phyloP scores from a whole-genome alignment of 345 rosid genomes.

The Orychophragmus violaceus region DNA sequence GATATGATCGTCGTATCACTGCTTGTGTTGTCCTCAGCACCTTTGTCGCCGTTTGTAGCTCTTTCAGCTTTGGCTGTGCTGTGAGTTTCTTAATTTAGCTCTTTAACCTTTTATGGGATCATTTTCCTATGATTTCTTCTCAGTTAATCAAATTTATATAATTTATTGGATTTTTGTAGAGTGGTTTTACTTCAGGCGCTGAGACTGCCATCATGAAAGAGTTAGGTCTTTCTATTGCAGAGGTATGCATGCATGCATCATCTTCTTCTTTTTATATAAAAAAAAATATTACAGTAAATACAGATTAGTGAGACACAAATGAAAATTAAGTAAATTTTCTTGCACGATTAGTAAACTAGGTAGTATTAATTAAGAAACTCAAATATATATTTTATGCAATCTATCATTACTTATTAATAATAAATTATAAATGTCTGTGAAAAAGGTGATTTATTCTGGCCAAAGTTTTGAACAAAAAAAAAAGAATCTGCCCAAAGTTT shows the following conservation, averaged over 20 bases:
- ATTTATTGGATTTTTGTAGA: slow-evolving; percentile 23
- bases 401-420: no score
- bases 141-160: background rate
- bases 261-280: no score
- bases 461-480: no score
- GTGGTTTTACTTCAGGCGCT: slow-evolving; percentile 54
- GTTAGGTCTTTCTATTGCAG: slow-evolving; percentile 48
- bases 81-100: slow-evolving; percentile 24
- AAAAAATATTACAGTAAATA: background rate
- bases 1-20: slow-evolving; percentile 12
- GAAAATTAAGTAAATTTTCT: no score
- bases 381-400: no score
- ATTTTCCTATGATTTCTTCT: background rate
- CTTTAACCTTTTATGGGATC: background rate
- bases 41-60: slow-evolving; percentile 38
- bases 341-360: no score
- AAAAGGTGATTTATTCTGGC: no score
- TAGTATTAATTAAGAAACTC: no score
- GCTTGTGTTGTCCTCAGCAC: slow-evolving; percentile 36
- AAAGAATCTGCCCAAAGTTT: no score
- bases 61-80: slow-evolving; percentile 37
- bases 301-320: background rate
- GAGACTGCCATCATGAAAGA: slow-evolving; percentile 49
- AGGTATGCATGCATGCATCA: no score
- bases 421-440: no score